Evolutionary conservation across 306 rosid species (phyloP).

Genomic region (Oxytropis ochrocephala): DNA sequence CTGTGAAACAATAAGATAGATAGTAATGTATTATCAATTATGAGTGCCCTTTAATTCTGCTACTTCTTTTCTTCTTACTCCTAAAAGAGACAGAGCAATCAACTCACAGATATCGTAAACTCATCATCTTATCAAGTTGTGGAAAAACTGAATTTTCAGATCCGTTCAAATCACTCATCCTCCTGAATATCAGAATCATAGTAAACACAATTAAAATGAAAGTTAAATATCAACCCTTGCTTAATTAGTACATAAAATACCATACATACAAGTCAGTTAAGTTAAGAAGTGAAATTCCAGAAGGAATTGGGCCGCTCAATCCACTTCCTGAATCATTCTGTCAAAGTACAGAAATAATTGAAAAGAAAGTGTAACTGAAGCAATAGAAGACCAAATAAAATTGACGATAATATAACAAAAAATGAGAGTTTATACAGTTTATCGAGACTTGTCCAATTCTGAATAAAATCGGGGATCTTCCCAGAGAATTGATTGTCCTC

Average conservation of each 20-base stretch:
- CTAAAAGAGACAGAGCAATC: conserved; percentile 8
- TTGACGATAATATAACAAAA: neutral
- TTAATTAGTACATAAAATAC: neutral
- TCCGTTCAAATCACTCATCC: conserved; percentile 56
- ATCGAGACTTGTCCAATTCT: conserved; percentile 41
- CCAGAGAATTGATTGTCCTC: conserved; percentile 56
- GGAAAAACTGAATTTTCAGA: conserved; percentile 34
- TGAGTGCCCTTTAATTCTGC: neutral
- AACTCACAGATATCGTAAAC: conserved; percentile 34
- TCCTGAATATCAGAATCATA: conserved; percentile 29
- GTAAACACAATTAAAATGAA: neutral
- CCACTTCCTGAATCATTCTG: conserved; percentile 65
- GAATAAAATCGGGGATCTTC: conserved; percentile 54
- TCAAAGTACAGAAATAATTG: neutral
- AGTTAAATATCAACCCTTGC: neutral
- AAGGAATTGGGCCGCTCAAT: conserved; percentile 69
- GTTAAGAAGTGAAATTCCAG: conserved; percentile 31
- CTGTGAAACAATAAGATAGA: neutral
- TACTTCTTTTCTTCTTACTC: neutral
- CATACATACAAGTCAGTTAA: conserved; percentile 47
- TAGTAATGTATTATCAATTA: neutral
- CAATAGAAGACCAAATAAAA: neutral
- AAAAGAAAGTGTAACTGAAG: neutral
- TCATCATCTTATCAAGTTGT: conserved; percentile 22
- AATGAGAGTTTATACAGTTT: conserved; percentile 28